These are phyloP conservation scores for Silene latifolia DNA, from an alignment of 148 eudicot genomes.

Conservation along the genomic window DNA sequence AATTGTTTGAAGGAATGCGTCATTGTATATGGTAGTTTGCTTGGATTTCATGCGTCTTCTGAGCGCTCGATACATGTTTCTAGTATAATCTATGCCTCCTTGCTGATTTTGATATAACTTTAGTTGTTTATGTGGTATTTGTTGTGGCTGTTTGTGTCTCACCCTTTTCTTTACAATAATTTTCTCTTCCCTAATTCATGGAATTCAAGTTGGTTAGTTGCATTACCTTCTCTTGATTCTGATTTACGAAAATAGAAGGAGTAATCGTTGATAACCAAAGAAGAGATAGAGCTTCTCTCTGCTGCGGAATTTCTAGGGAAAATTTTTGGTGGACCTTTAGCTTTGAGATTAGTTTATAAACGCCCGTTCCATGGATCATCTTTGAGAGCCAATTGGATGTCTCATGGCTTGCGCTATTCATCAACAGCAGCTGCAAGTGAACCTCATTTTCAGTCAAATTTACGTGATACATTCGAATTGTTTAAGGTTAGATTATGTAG, in stretches of 20 bases:
- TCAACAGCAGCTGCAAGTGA: slow-evolving; percentile 54
- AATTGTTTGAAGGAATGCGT: too few relatives aligned
- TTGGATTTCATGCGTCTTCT: too few relatives aligned
- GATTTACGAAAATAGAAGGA: slow-evolving; percentile 32
- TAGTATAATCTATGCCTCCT: too few relatives aligned
- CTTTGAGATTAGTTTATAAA: slow-evolving; percentile 25
- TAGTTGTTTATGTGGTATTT: too few relatives aligned
- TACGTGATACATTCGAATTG: too few relatives aligned
- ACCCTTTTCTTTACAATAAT: too few relatives aligned
- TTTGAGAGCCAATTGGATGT: slow-evolving; percentile 35
- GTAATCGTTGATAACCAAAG: slow-evolving; percentile 27
- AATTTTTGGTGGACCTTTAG: slow-evolving; percentile 24
- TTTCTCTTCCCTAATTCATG: slow-evolving; percentile 31
- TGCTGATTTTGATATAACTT: too few relatives aligned
- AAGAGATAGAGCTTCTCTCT: slow-evolving; percentile 23
- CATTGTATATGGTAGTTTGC: too few relatives aligned
- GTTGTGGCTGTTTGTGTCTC: too few relatives aligned
- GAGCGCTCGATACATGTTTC: too few relatives aligned
- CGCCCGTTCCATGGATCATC: slow-evolving; percentile 28
- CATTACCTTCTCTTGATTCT: slow-evolving; percentile 24
- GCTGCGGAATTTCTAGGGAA: slow-evolving; percentile 29
- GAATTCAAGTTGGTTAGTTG: slow-evolving; percentile 23
- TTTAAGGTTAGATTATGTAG: too few relatives aligned
- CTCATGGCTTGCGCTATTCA: slow-evolving; percentile 36
- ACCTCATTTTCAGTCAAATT: too few relatives aligned